Conservation (phyloP, 306 rosid species). For the Sicyos baderoa region DNA sequence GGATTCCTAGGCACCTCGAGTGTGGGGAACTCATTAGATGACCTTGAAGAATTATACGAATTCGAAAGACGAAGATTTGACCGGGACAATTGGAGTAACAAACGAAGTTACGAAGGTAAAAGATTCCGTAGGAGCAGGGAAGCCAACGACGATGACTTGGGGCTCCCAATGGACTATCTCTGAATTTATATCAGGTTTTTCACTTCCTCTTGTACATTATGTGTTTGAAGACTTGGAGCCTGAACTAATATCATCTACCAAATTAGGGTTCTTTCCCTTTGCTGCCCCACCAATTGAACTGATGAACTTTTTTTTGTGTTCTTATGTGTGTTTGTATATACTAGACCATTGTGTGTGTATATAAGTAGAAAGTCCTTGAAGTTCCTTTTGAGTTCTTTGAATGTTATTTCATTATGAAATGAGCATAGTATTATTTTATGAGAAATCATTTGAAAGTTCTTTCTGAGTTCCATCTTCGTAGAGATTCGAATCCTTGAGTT, state of each 20-base stretch:
- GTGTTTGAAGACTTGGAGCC: neutral
- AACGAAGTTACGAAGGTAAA: conserved; percentile 36
- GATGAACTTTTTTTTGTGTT: too few species aligned
- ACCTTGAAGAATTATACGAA: conserved; percentile 43
- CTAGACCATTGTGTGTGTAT: neutral
- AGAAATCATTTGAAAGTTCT: too few species aligned
- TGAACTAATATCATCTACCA: too few species aligned
- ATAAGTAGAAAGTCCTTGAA: neutral
- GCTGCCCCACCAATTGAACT: too few species aligned
- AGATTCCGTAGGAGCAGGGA: conserved; percentile 42
- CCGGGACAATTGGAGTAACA: conserved; percentile 28
- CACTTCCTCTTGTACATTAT: neutral
- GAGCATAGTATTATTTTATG: too few species aligned
- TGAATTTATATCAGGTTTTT: conserved; percentile 32
- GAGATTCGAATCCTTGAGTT: neutral
- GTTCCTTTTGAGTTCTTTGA: neutral
- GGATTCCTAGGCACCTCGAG: conserved; percentile 73
- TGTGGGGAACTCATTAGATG: conserved; percentile 45
- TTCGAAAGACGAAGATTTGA: conserved; percentile 39
- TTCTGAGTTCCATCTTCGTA: too few species aligned
- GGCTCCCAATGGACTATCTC: conserved; percentile 80
- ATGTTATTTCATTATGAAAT: too few species aligned
- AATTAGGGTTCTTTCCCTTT: too few species aligned
- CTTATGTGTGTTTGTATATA: neutral
- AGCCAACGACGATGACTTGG: conserved; percentile 64